These are phyloP conservation scores for Exserohilum rostratum DNA, from an alignment of 2,329 filamentous ascomycete genomes.

Conservation along the genomic window DNA sequence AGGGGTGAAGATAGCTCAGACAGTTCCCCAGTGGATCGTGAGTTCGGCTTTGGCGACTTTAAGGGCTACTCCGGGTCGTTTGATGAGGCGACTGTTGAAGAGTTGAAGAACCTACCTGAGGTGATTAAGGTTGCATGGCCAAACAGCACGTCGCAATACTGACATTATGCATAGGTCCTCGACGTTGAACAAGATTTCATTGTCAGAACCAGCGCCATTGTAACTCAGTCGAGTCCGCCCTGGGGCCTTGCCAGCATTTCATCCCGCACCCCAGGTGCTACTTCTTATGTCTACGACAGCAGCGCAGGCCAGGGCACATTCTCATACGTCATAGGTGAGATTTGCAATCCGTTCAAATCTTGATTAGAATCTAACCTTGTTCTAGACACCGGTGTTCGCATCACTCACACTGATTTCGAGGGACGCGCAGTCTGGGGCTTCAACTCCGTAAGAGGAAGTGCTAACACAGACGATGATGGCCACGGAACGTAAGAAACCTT, in stretches of 20 bases:
- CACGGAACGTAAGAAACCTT: slow-evolving; percentile 32
- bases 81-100: slow-evolving; percentile 37
- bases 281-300: slow-evolving; percentile 36
- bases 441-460: slow-evolving; percentile 30
- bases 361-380: not conserved
- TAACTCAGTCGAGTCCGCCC: slow-evolving; percentile 28
- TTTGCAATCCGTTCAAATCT: no score
- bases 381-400: slow-evolving; percentile 65
- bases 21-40: slow-evolving; percentile 33
- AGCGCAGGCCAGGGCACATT: slow-evolving; percentile 34
- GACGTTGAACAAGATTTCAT: slow-evolving; percentile 35
- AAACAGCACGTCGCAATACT: not conserved
- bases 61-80: slow-evolving; percentile 43
- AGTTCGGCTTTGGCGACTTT: slow-evolving; percentile 38
- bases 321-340: slow-evolving; percentile 58
- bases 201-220: slow-evolving; percentile 30
- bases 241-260: slow-evolving; percentile 43
- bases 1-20: slow-evolving; percentile 18
- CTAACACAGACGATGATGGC: slow-evolving; percentile 33
- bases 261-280: slow-evolving; percentile 23
- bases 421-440: slow-evolving; percentile 38
- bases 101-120: slow-evolving; percentile 36
- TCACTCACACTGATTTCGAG: slow-evolving; percentile 54
- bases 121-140: slow-evolving; percentile 7
- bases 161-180: slow-evolving; percentile 9